Evolutionary conservation across 129 eudicot species (phyloP).

Genomic region (Flaveria trinervia): DNA sequence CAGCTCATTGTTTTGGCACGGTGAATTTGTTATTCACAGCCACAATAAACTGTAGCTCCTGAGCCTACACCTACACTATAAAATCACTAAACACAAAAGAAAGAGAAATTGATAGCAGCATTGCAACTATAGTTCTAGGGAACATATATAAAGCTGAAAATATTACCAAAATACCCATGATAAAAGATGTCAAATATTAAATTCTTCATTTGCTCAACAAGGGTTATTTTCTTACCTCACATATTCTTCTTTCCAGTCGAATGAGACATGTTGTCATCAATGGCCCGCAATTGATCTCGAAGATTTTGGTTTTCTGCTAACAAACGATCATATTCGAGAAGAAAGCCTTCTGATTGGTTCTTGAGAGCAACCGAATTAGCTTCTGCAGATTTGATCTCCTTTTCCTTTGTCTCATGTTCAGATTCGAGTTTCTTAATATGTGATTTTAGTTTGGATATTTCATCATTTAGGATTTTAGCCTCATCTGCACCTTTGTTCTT

Average conservation of each 20-base stretch:
- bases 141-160: slow-evolving; percentile 7
- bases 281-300: slow-evolving; percentile 47
- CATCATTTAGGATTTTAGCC: slow-evolving; percentile 49
- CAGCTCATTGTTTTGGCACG: too few relatives aligned
- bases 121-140: slow-evolving; percentile 7
- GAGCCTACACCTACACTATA: too few relatives aligned
- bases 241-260: slow-evolving; percentile 64
- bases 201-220: neutral
- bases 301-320: slow-evolving; percentile 50
- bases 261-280: slow-evolving; percentile 47
- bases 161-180: slow-evolving; percentile 17
- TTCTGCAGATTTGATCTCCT: slow-evolving; percentile 65
- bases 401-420: slow-evolving; percentile 43
- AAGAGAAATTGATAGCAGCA: neutral
- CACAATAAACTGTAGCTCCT: too few relatives aligned
- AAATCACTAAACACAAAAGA: neutral
- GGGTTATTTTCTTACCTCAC: slow-evolving; percentile 28
- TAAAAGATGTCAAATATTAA: slow-evolving; percentile 4
- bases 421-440: slow-evolving; percentile 55
- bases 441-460: slow-evolving; percentile 39
- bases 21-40: too few relatives aligned
- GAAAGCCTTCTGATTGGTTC: slow-evolving; percentile 70
- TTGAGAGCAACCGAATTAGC: slow-evolving; percentile 59
- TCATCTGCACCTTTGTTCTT: slow-evolving; percentile 59
- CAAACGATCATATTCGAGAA: slow-evolving; percentile 54